Percentiles rank a stretch among this genome's conserved stretches.
Conservation (phyloP, 176 grass and related monocot genomes). For the Musa schizocarpa region DNA sequence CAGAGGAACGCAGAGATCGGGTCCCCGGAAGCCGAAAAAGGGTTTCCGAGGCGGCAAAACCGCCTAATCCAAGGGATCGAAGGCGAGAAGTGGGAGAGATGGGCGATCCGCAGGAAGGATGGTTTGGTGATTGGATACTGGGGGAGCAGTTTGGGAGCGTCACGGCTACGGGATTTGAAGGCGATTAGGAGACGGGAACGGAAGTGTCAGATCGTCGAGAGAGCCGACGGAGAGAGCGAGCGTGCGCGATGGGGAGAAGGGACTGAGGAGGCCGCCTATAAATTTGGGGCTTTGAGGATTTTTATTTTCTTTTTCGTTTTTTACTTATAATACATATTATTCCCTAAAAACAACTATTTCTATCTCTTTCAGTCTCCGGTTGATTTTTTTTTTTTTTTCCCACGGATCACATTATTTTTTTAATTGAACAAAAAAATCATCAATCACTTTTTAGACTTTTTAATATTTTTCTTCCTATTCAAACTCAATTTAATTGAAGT, state of each 20-base stretch:
- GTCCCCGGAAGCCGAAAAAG: not conserved
- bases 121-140: not conserved
- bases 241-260: not conserved
- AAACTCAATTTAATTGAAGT: no score
- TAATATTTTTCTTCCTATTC: no score
- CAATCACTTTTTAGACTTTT: no score
- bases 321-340: no score
- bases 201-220: conserved; percentile 29
- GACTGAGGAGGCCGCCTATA: no score
- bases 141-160: not conserved
- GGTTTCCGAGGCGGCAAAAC: not conserved
- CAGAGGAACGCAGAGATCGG: not conserved
- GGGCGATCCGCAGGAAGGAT: not conserved
- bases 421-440: no score
- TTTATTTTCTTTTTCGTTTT: no score
- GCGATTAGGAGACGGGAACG: not conserved
- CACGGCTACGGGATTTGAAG: not conserved
- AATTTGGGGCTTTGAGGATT: no score
- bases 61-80: not conserved
- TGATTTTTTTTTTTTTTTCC: no score
- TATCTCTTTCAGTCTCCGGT: no score
- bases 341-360: no score
- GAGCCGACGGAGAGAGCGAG: conserved; percentile 12
- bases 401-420: no score
- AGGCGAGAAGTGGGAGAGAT: not conserved